A percentile compares a stretch with the other conserved stretches of the same genome.
phyloP scores from a whole-genome alignment of 2,329 filamentous ascomycete species.

The Phyllosticta citrichinensis region DNA sequence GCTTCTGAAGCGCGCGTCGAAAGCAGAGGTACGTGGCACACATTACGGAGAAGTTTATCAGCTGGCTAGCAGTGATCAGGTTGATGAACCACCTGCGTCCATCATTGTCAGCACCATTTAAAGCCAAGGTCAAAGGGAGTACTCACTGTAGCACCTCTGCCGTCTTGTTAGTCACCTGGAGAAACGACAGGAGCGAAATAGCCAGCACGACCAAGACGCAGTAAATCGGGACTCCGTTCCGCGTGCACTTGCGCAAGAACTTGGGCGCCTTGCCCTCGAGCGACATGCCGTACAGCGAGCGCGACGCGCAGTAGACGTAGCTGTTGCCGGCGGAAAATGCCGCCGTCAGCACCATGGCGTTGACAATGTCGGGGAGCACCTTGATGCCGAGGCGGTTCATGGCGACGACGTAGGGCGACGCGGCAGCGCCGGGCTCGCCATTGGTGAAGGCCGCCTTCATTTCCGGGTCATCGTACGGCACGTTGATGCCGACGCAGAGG shows the following conservation, averaged over 20 bases:
- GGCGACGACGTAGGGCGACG: conserved; percentile 48
- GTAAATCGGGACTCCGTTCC: conserved; percentile 36
- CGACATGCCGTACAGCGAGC: conserved; percentile 58
- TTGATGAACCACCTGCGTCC: conserved; percentile 27
- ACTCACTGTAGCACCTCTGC: conserved; percentile 44
- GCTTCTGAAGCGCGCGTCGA: conserved; percentile 24
- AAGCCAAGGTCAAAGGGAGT: conserved; percentile 18
- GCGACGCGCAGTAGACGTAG: conserved; percentile 61
- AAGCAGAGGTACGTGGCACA: conserved; percentile 29
- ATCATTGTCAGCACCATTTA: not conserved
- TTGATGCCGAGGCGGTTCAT: conserved; percentile 34
- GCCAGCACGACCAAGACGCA: conserved; percentile 34
- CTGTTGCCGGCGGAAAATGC: conserved; percentile 72
- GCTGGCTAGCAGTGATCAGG: conserved; percentile 30
- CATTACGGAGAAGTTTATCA: conserved; percentile 31
- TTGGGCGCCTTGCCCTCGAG: conserved; percentile 35
- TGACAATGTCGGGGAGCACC: conserved; percentile 55
- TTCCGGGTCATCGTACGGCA: conserved; percentile 53
- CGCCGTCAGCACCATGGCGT: conserved; percentile 66
- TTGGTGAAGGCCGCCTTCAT: conserved; percentile 53
- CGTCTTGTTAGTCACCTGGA: conserved; percentile 55
- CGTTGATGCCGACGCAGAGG: conserved; percentile 60
- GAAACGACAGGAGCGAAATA: conserved; percentile 57
- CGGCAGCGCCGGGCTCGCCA: conserved; percentile 47
- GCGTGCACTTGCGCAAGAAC: conserved; percentile 32